phyloP scores from a whole-genome alignment of 306 rosid genomes.

The apple (Malus domestica) region DNA sequence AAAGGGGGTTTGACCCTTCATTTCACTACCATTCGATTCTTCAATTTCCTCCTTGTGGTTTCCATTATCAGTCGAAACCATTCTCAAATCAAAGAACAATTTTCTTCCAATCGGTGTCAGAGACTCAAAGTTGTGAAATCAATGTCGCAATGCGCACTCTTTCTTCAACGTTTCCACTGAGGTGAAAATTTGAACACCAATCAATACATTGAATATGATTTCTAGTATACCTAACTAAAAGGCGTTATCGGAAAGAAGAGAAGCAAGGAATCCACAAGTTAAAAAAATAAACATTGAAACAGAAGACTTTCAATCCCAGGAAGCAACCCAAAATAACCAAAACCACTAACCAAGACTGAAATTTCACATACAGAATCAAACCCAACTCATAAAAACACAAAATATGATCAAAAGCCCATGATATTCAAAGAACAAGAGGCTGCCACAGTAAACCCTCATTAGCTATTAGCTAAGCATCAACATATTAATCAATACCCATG shows the following conservation, averaged over 20 bases:
- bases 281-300: background rate
- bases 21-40: conserved; percentile 33
- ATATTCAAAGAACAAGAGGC: background rate
- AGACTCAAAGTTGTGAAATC: conserved; percentile 16
- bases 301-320: background rate
- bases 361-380: background rate
- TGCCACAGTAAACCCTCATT: background rate
- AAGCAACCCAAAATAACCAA: background rate
- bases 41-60: conserved; percentile 42
- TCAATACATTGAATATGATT: background rate
- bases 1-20: conserved; percentile 31
- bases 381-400: background rate
- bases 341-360: background rate
- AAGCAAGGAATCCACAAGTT: conserved; percentile 13
- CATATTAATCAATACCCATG: background rate
- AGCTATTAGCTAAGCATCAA: background rate
- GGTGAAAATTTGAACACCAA: conserved; percentile 2
- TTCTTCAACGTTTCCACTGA: conserved; percentile 4
- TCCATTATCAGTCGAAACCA: conserved; percentile 48
- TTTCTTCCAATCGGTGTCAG: conserved; percentile 16
- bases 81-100: conserved; percentile 17
- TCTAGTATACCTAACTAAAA: background rate
- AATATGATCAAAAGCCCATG: background rate
- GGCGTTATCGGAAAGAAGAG: background rate
- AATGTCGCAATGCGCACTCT: background rate